Base-by-base conservation (phyloP, 1,139 yeast genomes). In the Diutina scorzettiae region DNA sequence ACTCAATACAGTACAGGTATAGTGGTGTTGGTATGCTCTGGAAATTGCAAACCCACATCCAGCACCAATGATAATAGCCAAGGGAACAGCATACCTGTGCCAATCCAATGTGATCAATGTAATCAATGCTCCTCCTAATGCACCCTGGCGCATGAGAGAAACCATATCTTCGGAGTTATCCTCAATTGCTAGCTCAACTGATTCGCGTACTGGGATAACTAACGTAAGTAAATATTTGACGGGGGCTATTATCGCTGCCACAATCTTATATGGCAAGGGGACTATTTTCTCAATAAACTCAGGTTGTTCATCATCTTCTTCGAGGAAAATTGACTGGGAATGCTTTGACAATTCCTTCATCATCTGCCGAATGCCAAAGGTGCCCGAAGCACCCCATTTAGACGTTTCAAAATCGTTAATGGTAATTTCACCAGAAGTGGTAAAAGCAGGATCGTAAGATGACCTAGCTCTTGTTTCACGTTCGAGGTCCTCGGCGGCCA, bases 321-420 rank as follows among this genome's bases (percentile, higher is more conserved):
- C 28, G 11, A 34, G 28, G 3, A 14, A 23, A 8, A 34, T 34
- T 20, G 39, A 18, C 7, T 34, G 39, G 12, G 41, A 34, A 31
- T 64, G 66, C 33, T 50, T 52, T 18, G 59, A 53, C 40, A 68
- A 56, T 40, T 64, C 69, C 40, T 54, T 56, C 23, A 67, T 51
- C 24, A 67, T 54, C 29, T 56, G 51, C 42, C 56, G 60, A 17
- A 68, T 50, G 2, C 69, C 71, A 46, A 58, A 66, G 3, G 64
- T 53, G 6, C 66, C 66, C 0, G 39, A 23, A 6, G 23, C 29
- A 3, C 27, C 39, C 24, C 25, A 32, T 14, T 21, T 34, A 2
- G 19, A 18, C 8, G 24, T 23, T n/a, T 34, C 39, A n/a, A 34
- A 34, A 14, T 34, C 25, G 4, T 23, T 28, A 21, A 34, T 34